These are phyloP conservation scores for Talaromyces amestolkiae DNA, from an alignment of 2,329 filamentous ascomycete species.

Conservation along the genomic window DNA sequence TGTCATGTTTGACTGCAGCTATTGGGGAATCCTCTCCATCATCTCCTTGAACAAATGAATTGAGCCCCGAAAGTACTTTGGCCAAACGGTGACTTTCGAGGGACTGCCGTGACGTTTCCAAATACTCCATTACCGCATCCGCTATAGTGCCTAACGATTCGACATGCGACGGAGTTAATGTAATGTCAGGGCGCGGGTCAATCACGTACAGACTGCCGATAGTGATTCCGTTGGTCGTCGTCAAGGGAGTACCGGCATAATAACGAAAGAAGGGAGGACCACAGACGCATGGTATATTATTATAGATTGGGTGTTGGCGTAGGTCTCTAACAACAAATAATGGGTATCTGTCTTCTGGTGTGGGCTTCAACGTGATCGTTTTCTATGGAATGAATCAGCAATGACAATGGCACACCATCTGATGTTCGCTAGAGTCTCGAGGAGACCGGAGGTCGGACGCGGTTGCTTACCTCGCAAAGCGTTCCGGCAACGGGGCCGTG, in stretches of 20 bases:
- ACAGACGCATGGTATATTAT: conserved; percentile 28
- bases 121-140: conserved; percentile 29
- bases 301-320: conserved; percentile 32
- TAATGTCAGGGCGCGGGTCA: conserved; percentile 24
- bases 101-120: conserved; percentile 25
- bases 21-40: conserved; percentile 14
- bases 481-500: conserved; percentile 33
- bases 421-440: background rate
- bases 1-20: conserved; percentile 14
- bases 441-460: background rate
- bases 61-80: conserved; percentile 20
- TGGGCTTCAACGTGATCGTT: conserved; percentile 23
- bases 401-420: background rate
- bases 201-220: conserved; percentile 34
- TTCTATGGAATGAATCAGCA: conserved; percentile 16
- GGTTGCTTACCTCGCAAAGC: conserved; percentile 21
- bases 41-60: conserved; percentile 21
- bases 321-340: conserved; percentile 34
- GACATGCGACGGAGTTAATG: conserved; percentile 20
- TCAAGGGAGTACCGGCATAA: conserved; percentile 33
- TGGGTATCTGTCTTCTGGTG: conserved; percentile 18
- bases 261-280: conserved; percentile 29
- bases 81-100: conserved; percentile 19
- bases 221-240: conserved; percentile 31
- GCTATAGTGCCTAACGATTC: conserved; percentile 27